Evolutionary conservation across 495 filamentous ascomycete species (phyloP).

Genomic region (Daldinia childiae): DNA sequence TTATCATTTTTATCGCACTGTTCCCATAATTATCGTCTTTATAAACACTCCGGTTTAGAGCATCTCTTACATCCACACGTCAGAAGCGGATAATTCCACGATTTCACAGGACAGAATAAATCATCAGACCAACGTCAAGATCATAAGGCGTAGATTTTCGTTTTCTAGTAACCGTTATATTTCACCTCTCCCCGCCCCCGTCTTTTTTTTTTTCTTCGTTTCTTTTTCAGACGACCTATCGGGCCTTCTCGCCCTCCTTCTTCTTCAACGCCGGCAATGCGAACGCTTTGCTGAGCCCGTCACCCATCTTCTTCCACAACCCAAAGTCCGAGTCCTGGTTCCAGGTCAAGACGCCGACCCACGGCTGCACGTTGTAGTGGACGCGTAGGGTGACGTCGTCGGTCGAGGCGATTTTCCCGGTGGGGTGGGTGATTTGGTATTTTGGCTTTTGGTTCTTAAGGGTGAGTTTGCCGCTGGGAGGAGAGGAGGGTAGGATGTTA

Average conservation of each 20-base stretch:
- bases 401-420: conserved; percentile 73
- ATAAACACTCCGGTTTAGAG: not conserved
- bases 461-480: conserved; percentile 67
- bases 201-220: not conserved
- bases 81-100: not conserved
- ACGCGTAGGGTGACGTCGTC: conserved; percentile 79
- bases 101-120: not conserved
- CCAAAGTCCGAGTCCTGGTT: conserved; percentile 67
- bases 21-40: not conserved
- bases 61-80: not conserved
- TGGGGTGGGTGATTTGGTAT: conserved; percentile 92
- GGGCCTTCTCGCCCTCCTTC: conserved; percentile 42
- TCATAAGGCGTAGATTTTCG: not conserved
- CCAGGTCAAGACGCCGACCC: conserved; percentile 91
- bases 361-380: conserved; percentile 97
- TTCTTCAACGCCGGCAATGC: conserved; percentile 78
- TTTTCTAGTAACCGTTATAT: not conserved
- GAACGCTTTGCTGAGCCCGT: conserved; percentile 73
- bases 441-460: conserved; percentile 86
- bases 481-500: not conserved
- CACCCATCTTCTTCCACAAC: conserved; percentile 67
- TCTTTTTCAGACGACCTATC: not conserved
- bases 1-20: not conserved
- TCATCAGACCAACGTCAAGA: not conserved
- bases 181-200: not conserved